Base-by-base conservation (phyloP, 805 yeast species). In the Yamadazyma sp. region DNA sequence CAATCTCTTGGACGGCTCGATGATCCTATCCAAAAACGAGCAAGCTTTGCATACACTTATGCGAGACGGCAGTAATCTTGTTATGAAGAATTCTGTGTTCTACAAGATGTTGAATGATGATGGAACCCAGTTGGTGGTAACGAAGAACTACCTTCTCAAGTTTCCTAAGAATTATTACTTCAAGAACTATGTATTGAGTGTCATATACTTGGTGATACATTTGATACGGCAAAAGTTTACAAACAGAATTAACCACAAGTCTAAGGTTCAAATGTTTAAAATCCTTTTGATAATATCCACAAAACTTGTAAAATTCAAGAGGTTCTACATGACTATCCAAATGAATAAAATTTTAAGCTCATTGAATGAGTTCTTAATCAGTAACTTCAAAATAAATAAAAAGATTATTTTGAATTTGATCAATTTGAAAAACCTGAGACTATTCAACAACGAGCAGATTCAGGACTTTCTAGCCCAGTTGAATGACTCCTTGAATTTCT, bases 21-120 rank as follows among this genome's bases (percentile, higher is more conserved):
- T 68, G 60, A 59, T 64, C 16, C 48, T 67, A n/a, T 66, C 72
- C 13, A 68, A 68, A 37, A 67, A 64, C 35, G 71, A 69, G 27
- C 32, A 58, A 12, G 29, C 34, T 12, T 28, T 38, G 28, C 18
- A 55, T 36, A 37, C 36, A n/a, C 37, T 58, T 10, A 29, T 31
- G 19, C 18, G 28, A n/a, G 33, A 14, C 12, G n/a, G 14, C 17
- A 27, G 25, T 8, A 16, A 22, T 3, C 16, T 28, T 22, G 28
- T 35, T 11, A 30, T 29, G 27, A 21, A 15, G 29, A 15, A 30
- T 5, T 25, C 32, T 1, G 28, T 20, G 10, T 47, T 18, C 17
- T 15, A 36, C 9, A 42, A 37, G 24, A 14, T 24, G 8, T 40
- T 53, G 6, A 46, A 52, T 38, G 31, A 40, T 23, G 64, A 63